A percentile compares a stretch with the other conserved stretches of the same genome.
Evolutionary conservation across 306 rosid genomes (phyloP).

Genomic region (Vachellia pachyceras): DNA sequence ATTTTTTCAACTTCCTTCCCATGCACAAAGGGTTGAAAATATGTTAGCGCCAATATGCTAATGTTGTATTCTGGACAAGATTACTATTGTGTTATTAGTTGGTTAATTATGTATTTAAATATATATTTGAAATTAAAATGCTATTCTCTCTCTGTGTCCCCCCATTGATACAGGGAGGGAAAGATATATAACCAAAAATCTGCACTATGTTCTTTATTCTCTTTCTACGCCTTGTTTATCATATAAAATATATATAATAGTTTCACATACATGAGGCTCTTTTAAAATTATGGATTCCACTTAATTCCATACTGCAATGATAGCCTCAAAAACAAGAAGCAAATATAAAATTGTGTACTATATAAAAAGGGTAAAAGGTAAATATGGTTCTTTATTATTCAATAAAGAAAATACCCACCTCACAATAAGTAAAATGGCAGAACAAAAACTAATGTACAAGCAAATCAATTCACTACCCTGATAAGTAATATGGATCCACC

Average conservation of each 20-base stretch:
- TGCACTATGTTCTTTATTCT: not conserved
- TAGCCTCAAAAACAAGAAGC: not conserved
- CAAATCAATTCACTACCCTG: conserved; percentile 32
- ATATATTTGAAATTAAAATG: not conserved
- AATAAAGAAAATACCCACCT: conserved; percentile 14
- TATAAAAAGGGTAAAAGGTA: not conserved
- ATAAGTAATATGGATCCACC: conserved; percentile 19
- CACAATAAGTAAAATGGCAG: conserved; percentile 29
- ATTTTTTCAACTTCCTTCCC: not conserved
- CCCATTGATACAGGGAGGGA: not conserved
- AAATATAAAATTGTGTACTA: no score
- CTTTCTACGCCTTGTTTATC: not conserved
- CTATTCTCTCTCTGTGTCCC: not conserved
- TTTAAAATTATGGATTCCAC: not conserved
- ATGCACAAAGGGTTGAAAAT: not conserved
- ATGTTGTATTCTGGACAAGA: not conserved
- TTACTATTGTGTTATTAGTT: not conserved
- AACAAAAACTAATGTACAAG: conserved; percentile 4
- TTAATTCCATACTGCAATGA: not conserved
- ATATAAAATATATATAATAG: not conserved
- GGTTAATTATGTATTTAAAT: not conserved
- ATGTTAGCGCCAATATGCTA: not conserved
- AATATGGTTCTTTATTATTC: conserved; percentile 29
- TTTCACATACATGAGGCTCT: not conserved
- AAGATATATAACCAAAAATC: no score